A percentile compares a stretch with the other conserved stretches of the same genome.
phyloP scores from a whole-genome alignment of 1,284 basidiomycete species.

The Lignosus rhinocerotis region DNA sequence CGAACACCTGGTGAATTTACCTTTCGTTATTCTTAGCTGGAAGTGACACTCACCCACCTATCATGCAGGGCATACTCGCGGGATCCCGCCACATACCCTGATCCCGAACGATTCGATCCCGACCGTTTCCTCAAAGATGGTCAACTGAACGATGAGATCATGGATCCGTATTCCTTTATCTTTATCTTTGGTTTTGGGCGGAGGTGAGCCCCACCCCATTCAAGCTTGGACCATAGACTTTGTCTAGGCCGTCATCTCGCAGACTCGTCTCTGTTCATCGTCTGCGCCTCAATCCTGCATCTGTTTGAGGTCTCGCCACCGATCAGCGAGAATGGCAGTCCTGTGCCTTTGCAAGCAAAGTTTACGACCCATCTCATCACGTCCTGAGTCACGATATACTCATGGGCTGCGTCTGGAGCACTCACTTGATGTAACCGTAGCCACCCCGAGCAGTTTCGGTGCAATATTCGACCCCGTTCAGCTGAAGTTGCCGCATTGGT shows the following conservation, averaged over 20 bases:
- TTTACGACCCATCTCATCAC: neutral
- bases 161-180: conserved; percentile 3
- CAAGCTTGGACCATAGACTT: too few species aligned
- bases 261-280: conserved; percentile 3
- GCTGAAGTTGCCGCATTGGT: neutral
- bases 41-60: neutral
- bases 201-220: conserved; percentile 7
- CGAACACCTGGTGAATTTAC: conserved; percentile 8
- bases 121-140: conserved; percentile 23
- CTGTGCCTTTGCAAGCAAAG: neutral
- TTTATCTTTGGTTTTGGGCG: conserved; percentile 15
- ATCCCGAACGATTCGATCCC: conserved; percentile 23
- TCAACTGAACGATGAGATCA: neutral
- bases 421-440: neutral
- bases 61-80: conserved; percentile 15
- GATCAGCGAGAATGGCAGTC: neutral
- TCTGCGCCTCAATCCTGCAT: conserved; percentile 5
- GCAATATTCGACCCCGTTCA: neutral
- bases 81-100: conserved; percentile 15
- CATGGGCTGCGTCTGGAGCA: neutral
- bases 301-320: neutral
- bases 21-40: neutral
- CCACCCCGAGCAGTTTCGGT: neutral
- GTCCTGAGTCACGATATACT: neutral
- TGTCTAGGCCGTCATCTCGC: conserved; percentile 19